These are phyloP conservation scores for Acanthochlamys bracteata DNA, from an alignment of 106 monocot species.

Conservation along the genomic window DNA sequence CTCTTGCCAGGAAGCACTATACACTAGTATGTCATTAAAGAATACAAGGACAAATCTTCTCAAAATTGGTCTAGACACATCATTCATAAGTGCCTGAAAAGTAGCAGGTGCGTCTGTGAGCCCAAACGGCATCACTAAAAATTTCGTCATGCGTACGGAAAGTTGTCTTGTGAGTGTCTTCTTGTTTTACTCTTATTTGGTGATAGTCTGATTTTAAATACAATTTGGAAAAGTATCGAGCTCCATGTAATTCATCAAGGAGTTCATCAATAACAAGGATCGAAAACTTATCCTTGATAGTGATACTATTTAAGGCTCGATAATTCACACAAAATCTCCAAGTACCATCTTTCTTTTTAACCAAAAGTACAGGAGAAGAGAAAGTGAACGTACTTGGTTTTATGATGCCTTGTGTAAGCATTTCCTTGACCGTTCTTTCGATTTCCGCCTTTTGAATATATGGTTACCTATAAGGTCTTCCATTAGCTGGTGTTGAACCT, in stretches of 20 bases:
- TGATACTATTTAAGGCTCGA: not conserved
- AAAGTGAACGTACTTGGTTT: conserved; percentile 1
- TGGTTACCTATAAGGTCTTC: conserved; percentile 1
- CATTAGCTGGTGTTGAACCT: not conserved
- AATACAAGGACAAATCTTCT: not conserved
- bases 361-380: conserved; percentile 10
- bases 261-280: conserved; percentile 13
- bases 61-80: not conserved
- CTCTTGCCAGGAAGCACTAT: not conserved
- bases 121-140: conserved; percentile 5
- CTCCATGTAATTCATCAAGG: conserved; percentile 8
- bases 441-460: conserved; percentile 2
- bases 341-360: conserved; percentile 2
- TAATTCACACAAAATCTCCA: not conserved
- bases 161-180: not conserved
- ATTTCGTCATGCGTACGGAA: conserved; percentile 1
- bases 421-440: not conserved
- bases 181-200: not conserved
- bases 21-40: not conserved
- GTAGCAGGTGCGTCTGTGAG: not conserved
- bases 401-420: conserved; percentile 1
- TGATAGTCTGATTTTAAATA: conserved; percentile 10
- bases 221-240: conserved; percentile 6
- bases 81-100: conserved; percentile 1
- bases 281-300: conserved; percentile 4